Conservation (phyloP, 495 filamentous ascomycete genomes). For the Neurospora sp. region DNA sequence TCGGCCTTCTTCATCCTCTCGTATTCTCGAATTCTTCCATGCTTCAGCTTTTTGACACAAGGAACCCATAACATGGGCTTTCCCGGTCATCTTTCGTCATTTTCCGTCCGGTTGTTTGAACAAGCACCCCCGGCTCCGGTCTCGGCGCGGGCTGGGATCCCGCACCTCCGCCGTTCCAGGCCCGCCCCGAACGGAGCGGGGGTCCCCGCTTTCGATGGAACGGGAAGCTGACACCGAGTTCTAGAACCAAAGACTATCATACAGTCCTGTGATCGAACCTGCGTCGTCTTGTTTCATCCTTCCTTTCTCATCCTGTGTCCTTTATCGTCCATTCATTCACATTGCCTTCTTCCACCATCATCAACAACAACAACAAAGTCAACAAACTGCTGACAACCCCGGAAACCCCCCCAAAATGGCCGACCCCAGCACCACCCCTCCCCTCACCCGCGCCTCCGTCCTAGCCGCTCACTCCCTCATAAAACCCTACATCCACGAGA, state of each 20-base stretch:
- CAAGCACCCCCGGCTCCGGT: not conserved
- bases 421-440: constrained; percentile 38
- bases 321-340: not conserved
- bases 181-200: not conserved
- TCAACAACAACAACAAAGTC: not conserved
- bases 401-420: constrained; percentile 29
- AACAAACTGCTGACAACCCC: not conserved
- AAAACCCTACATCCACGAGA: constrained; percentile 65
- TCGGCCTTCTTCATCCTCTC: not conserved
- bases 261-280: not conserved
- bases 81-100: not conserved
- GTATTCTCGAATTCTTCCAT: not conserved
- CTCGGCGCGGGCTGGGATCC: not conserved
- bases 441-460: constrained; percentile 61
- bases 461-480: constrained; percentile 62
- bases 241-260: not conserved
- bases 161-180: not conserved
- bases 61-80: not conserved
- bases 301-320: not conserved
- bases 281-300: not conserved
- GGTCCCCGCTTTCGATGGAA: not conserved
- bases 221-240: not conserved
- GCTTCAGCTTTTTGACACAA: not conserved
- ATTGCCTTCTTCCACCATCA: not conserved
- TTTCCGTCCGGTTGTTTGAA: not conserved